Base-by-base conservation (phyloP, 176 grass and related monocot species). In the Raddia guianensis region DNA sequence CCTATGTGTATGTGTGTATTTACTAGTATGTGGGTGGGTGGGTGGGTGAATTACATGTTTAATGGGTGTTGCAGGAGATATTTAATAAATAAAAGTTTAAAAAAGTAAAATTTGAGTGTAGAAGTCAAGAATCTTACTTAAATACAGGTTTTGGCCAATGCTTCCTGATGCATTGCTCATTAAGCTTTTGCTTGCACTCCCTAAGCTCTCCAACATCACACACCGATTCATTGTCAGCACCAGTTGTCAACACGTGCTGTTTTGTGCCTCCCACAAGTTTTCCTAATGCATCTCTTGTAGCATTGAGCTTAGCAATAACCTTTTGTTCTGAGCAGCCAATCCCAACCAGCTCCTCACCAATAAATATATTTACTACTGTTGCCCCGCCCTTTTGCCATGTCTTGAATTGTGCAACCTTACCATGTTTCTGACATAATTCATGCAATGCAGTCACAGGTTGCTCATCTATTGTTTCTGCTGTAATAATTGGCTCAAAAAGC, bases 281-380 rank as follows among this genome's bases (percentile, higher is more conserved):
- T 9, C 73, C 56, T 43, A 94, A 79, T 68, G 91, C 89, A 90
- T 94, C 87, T 54, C 89, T 89, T 19, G 89, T 83, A 6, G 89
- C 94, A 76, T 94, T 97, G 19, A 97, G 89, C 74, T 86, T 97
- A 51, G 91, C 89, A 66, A 97, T 94, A 21, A 40, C 75, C 87
- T 89, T 94, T 58, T 97, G 91, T 20, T 92, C 76, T 0, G 94
- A 97, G 51, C 68, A 89, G 12, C 89, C 91, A 74, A 79, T 86
- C 49, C 89, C 94, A 54, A 97, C 68, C 7, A 97, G 76, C 40
- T 73, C 56, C 16, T 80, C 75, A 42, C 77, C 87, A 52, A 94
- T 52, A 85, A 94, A 78, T 57, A 92, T 83, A 77, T 92, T 92
- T 68, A 86, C 87, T 45, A 82, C 58, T 5, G 75, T 85, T 27